Evolutionary conservation across 2,329 filamentous ascomycete genomes (phyloP), one percentile per base, ranked within the genome.

Genomic region (Hyphodiscus sp.): DNA sequence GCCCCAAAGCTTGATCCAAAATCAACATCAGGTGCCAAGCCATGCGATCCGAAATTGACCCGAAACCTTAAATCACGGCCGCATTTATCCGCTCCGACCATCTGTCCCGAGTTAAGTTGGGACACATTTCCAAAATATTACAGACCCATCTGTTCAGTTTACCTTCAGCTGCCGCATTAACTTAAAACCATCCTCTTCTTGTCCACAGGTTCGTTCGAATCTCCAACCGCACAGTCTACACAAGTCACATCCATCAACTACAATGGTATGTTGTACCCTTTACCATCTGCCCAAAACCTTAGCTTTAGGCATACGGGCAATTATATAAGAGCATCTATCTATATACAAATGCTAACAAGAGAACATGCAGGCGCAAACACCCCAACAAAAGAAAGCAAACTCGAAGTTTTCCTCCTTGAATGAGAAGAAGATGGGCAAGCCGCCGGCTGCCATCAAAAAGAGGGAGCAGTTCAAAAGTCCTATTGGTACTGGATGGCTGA

Each of bases 331-430:
- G 26, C 44, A 26, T 4, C 16, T 38, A n/a, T 38, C 5, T 6
- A 38, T 13, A n/a, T 15, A 2, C 7, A 33, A 13, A 33, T 38
- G 33, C 11, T 38, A 38, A 38, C 33, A 4, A 2, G 33, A n/a
- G 4, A 2, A 13, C 2, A 26, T 8, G 23, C 66, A 91, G 87
- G 87, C 84, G 63, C 88, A 92, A 85, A 94, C 89, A 62, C 88
- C 86, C 63, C 81, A 89, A 71, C 89, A 94, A 76, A 85, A 89
- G 70, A 83, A 83, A 67, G 84, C 86, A 59, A 94, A 94, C 75
- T 81, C 81, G 67, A 86, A 87, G 72, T 95, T 89, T 73, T 84
- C 79, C 62, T 85, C 86, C 69, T 78, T 81, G 51, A 84, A 92
- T 69, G 83, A 87, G 68, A 74, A 77, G 56, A 87, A 85, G 68